phyloP scores from a whole-genome alignment of 164 flowering plant genomes.

The Saururus chinensis region DNA sequence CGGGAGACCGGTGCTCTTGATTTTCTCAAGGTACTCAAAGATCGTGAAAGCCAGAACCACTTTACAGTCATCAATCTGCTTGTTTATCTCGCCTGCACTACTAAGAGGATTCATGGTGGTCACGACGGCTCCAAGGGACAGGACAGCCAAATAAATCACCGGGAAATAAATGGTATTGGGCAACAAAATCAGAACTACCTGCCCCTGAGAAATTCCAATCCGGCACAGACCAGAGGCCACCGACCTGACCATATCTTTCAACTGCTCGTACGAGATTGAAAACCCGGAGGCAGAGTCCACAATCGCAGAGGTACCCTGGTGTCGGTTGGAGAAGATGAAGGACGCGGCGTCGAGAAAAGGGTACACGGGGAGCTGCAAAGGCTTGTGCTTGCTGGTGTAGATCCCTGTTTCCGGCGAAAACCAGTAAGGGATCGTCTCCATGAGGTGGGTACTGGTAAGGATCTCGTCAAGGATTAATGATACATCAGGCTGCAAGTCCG shows the following conservation, averaged over 20 bases:
- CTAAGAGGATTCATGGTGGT: conserved; percentile 61
- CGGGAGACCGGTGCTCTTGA: conserved; percentile 25
- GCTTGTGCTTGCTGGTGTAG: conserved; percentile 33
- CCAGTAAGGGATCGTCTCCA: conserved; percentile 17
- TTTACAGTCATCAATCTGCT: conserved; percentile 25
- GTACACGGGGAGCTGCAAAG: conserved; percentile 33
- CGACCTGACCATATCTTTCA: conserved; percentile 39
- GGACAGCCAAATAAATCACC: conserved; percentile 39
- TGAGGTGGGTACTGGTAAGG: too few species aligned
- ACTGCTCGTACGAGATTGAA: conserved; percentile 40
- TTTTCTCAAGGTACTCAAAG: conserved; percentile 11
- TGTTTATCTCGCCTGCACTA: conserved; percentile 35
- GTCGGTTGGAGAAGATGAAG: conserved; percentile 46
- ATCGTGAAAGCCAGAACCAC: conserved; percentile 29
- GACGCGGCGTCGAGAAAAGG: conserved; percentile 56
- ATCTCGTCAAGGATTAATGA: background rate
- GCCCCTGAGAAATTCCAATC: conserved; percentile 47
- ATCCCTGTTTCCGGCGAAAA: conserved; percentile 55
- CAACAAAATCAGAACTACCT: conserved; percentile 48
- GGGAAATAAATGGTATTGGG: conserved; percentile 64
- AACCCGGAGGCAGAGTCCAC: conserved; percentile 60
- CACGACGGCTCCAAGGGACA: conserved; percentile 54
- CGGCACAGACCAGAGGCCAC: conserved; percentile 46
- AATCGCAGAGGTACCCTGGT: conserved; percentile 39
- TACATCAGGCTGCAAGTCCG: background rate